These are phyloP conservation scores for Drosera capensis DNA, from an alignment of 148 eudicot genomes.

Conservation along the genomic window DNA sequence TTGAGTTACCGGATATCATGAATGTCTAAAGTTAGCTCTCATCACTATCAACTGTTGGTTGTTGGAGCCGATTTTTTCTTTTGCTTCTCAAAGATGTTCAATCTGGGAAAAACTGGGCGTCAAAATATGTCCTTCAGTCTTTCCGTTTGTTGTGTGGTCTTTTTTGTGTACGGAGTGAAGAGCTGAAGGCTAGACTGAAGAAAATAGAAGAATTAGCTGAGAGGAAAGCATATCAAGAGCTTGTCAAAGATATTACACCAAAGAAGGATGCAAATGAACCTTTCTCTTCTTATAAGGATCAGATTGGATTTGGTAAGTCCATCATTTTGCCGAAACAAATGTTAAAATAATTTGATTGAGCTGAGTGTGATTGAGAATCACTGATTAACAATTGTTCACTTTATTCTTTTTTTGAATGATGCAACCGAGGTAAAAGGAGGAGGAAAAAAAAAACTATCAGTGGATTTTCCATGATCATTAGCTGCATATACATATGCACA, in stretches of 20 bases:
- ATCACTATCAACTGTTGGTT: no score
- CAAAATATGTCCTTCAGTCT: background rate
- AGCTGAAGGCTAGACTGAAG: constrained; percentile 65
- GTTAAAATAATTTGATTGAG: background rate
- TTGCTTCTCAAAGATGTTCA: no score
- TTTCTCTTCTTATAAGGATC: constrained; percentile 93
- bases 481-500: no score
- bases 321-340: background rate
- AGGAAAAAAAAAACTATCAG: no score
- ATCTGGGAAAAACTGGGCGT: background rate
- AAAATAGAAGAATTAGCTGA: constrained; percentile 65
- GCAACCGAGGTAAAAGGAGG: no score
- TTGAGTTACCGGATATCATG: no score
- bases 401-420: background rate
- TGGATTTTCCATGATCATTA: no score
- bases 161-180: constrained; percentile 45
- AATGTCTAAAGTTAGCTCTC: no score
- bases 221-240: constrained; percentile 76
- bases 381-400: background rate
- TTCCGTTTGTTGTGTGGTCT: background rate
- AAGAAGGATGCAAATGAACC: constrained; percentile 50
- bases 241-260: constrained; percentile 88
- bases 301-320: constrained; percentile 75
- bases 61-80: no score
- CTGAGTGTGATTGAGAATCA: background rate